A percentile compares a stretch with the other conserved stretches of the same genome.
Conservation (phyloP, 2,329 filamentous ascomycete species). For the Mariannaea elegans region DNA sequence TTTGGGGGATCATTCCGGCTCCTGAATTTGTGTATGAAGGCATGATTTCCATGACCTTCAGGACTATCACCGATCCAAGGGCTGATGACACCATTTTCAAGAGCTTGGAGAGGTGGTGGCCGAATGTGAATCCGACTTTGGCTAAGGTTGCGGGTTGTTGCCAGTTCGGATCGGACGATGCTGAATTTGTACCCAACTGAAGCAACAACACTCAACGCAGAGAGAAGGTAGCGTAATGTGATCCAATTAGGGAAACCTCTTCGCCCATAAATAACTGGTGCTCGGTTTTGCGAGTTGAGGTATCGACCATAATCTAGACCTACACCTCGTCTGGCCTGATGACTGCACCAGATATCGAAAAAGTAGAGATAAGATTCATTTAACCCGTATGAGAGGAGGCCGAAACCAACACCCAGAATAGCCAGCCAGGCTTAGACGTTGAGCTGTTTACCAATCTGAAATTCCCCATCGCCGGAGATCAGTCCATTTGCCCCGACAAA, state of each 20-base stretch:
- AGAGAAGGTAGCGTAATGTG: conserved; percentile 2
- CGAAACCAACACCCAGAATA: too few relatives aligned
- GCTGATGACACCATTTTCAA: background rate
- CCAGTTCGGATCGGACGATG: background rate
- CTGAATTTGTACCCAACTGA: conserved; percentile 25
- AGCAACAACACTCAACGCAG: background rate
- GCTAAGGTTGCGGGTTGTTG: background rate
- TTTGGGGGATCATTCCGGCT: too few relatives aligned
- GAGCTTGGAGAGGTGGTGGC: background rate
- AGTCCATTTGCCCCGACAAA: too few relatives aligned
- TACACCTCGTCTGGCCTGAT: background rate
- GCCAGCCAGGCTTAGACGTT: too few relatives aligned
- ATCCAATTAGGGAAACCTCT: conserved; percentile 1
- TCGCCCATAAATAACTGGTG: conserved; percentile 9
- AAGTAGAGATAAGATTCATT: too few relatives aligned
- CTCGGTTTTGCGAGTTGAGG: conserved; percentile 11
- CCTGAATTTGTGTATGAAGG: too few relatives aligned
- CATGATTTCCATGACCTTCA: too few relatives aligned
- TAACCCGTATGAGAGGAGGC: too few relatives aligned
- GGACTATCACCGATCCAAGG: background rate
- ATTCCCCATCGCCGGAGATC: too few relatives aligned
- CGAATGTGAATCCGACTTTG: background rate
- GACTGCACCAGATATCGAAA: conserved; percentile 26
- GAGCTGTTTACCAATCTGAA: too few relatives aligned
- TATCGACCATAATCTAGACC: conserved; percentile 22